phyloP scores from a whole-genome alignment of 2,329 filamentous ascomycete species.

The Teratosphaeria viscida region DNA sequence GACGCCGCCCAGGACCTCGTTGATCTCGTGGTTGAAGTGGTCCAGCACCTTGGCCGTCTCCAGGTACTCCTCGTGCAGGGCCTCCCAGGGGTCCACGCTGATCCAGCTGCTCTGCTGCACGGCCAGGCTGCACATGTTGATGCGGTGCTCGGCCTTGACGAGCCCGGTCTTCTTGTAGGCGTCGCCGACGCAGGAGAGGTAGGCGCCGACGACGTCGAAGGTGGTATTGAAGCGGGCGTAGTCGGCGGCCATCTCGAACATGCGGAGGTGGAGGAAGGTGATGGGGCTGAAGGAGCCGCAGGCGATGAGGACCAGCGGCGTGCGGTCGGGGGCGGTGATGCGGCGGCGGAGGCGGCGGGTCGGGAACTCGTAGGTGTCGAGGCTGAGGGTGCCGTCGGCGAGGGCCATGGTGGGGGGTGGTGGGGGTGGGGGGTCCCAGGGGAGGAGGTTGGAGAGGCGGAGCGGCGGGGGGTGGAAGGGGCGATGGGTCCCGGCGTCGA shows the following conservation, averaged over 20 bases:
- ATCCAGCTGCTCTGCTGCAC: slow-evolving; percentile 68
- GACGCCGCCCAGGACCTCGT: slow-evolving; percentile 64
- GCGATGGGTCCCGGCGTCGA: background rate
- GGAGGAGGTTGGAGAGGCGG: slow-evolving; percentile 8
- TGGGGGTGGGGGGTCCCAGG: slow-evolving; percentile 7
- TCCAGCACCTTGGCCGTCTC: slow-evolving; percentile 83
- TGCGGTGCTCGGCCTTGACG: slow-evolving; percentile 60
- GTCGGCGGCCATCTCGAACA: slow-evolving; percentile 81
- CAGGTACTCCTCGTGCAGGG: slow-evolving; percentile 72
- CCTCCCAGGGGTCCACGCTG: slow-evolving; percentile 82
- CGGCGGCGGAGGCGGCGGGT: slow-evolving; percentile 47
- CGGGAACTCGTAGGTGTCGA: slow-evolving; percentile 51
- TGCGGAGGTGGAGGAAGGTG: slow-evolving; percentile 63
- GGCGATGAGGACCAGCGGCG: slow-evolving; percentile 56
- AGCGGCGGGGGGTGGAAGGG: background rate
- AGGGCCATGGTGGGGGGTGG: slow-evolving; percentile 12
- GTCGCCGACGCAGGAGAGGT: slow-evolving; percentile 66
- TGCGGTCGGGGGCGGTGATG: slow-evolving; percentile 46
- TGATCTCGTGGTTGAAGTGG: slow-evolving; percentile 86
- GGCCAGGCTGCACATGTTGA: slow-evolving; percentile 80
- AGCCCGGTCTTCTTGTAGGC: slow-evolving; percentile 73
- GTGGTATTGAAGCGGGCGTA: slow-evolving; percentile 64
- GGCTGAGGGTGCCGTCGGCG: slow-evolving; percentile 21
- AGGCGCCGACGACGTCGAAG: slow-evolving; percentile 80
- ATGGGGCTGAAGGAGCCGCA: slow-evolving; percentile 46